These are phyloP conservation scores for Amylostereum areolatum DNA, from an alignment of 1,284 basidiomycete genomes.

Conservation along the genomic window DNA sequence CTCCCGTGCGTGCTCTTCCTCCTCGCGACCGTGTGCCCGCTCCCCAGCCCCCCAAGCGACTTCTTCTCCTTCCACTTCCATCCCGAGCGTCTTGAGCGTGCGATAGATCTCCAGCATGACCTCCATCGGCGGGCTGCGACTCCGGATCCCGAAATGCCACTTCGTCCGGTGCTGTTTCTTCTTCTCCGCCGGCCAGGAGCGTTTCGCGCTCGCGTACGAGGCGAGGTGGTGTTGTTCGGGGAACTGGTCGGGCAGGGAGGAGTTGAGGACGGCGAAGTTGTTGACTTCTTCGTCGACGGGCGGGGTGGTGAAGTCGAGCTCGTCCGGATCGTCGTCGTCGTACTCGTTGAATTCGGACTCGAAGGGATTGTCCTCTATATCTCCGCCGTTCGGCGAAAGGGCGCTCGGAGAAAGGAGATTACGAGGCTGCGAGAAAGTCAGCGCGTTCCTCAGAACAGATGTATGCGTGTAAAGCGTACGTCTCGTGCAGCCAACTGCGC, in stretches of 20 bases:
- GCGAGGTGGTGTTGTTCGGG: constrained; percentile 50
- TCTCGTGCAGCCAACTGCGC: constrained; percentile 75
- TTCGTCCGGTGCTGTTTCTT: constrained; percentile 71
- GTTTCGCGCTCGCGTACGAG: constrained; percentile 59
- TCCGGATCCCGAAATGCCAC: constrained; percentile 98
- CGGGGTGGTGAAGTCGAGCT: constrained; percentile 55
- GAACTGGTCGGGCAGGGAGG: constrained; percentile 63
- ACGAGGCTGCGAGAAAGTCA: constrained; percentile 44
- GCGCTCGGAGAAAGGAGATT: constrained; percentile 43
- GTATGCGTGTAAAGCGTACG: constrained; percentile 35
- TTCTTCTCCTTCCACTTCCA: constrained; percentile 95
- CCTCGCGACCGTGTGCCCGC: constrained; percentile 10
- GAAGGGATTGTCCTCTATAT: constrained; percentile 68
- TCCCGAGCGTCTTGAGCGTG: constrained; percentile 86
- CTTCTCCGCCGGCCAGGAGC: constrained; percentile 37
- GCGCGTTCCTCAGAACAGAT: background rate
- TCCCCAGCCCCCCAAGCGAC: constrained; percentile 61
- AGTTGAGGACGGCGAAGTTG: constrained; percentile 82
- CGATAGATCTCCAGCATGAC: constrained; percentile 99
- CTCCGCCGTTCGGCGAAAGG: constrained; percentile 52
- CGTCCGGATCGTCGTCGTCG: constrained; percentile 59
- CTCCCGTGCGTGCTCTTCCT: constrained; percentile 18
- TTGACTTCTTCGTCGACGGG: constrained; percentile 41
- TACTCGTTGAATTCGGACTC: constrained; percentile 60
- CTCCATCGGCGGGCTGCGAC: constrained; percentile 94